Evolutionary conservation across 2,329 filamentous ascomycete species (phyloP), one percentile per base, ranked within the genome.

Genomic region (Neopestalotiopsis clavispora): DNA sequence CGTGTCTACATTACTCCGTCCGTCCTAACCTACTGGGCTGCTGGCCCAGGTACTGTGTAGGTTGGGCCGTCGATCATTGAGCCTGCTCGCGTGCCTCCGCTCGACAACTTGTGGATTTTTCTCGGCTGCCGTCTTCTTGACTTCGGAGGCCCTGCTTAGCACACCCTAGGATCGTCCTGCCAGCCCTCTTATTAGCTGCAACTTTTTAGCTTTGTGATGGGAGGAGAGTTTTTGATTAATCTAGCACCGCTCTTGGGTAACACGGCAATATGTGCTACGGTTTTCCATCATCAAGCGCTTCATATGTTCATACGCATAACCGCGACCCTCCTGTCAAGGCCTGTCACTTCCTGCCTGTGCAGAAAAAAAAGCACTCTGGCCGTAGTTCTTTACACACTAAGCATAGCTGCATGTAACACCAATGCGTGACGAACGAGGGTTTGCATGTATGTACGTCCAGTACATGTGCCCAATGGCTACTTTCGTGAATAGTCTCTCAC

Each of bases 261-360:
- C 34, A 62, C 30, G 23, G 57, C 57, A 38, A 38, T 34, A 40
- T 62, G 34, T 17, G 59, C 57, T 62, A 62, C 59, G 59, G 59
- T 62, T 62, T 62, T 40, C 59, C 34, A n/a, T 62, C 59, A 40
- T 38, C 34, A 10, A 28, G 30, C 23, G 23, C 57, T 34, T 30
- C 30, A 17, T 30, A 23, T 17, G 17, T 56, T 56, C 49, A 17
- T 56, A 28, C 23, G 23, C 23, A 28, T 28, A 28, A 28, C 49
- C 13, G 34, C 49, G 9, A 17, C 49, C 23, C 57, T 30, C 57
- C 59, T 62, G 30, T 40, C 59, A 62, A 61, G 59, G n/a, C n/a
- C n/a, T 20, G 34, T 59, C n/a, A 34, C 12, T 10, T 17, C 23
- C 45, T 52, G 20, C 17, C 45, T 28, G 23, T 28, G 23, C 23